A percentile compares a stretch with the other conserved stretches of the same genome.
Evolutionary conservation across 2,329 filamentous ascomycete genomes (phyloP).

Genomic region (Xylariaceae sp.): DNA sequence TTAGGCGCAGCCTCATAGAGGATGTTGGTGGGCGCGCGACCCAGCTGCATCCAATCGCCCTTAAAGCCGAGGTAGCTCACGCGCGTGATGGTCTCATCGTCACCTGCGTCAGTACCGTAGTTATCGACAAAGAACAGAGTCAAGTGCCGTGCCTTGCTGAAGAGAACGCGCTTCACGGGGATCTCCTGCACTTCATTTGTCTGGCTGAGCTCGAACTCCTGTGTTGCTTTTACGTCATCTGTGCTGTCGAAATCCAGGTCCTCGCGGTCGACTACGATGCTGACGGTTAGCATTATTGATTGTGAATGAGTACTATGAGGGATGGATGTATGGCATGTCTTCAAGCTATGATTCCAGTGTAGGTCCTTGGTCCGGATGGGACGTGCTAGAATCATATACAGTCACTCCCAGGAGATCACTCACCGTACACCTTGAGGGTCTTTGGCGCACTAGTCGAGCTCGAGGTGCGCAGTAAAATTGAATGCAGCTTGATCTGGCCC

Average conservation of each 20-base stretch:
- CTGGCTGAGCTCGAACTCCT: constrained; percentile 69
- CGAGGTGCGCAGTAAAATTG: constrained; percentile 78
- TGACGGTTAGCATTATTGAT: constrained; percentile 1
- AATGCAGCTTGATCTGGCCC: constrained; percentile 87
- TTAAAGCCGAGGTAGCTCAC: constrained; percentile 86
- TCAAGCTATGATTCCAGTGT: not conserved
- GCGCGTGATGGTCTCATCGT: constrained; percentile 62
- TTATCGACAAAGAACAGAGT: constrained; percentile 90
- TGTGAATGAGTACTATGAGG: too few species aligned
- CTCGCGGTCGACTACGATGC: constrained; percentile 60
- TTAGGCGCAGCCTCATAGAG: constrained; percentile 93
- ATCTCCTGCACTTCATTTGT: constrained; percentile 76
- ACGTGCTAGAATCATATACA: too few species aligned
- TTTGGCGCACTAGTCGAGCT: constrained; percentile 64
- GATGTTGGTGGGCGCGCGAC: constrained; percentile 75
- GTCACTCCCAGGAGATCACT: not conserved
- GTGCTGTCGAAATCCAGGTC: constrained; percentile 80
- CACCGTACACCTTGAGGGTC: constrained; percentile 73
- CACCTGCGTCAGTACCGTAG: constrained; percentile 47
- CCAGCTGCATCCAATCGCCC: constrained; percentile 87
- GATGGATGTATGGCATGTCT: not conserved
- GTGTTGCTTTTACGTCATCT: constrained; percentile 63
- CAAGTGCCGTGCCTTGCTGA: constrained; percentile 77
- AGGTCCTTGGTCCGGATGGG: not conserved
- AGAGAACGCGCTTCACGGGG: constrained; percentile 76